Base-by-base conservation (phyloP, 2,329 filamentous ascomycete species). In the Diaporthe capsici region DNA sequence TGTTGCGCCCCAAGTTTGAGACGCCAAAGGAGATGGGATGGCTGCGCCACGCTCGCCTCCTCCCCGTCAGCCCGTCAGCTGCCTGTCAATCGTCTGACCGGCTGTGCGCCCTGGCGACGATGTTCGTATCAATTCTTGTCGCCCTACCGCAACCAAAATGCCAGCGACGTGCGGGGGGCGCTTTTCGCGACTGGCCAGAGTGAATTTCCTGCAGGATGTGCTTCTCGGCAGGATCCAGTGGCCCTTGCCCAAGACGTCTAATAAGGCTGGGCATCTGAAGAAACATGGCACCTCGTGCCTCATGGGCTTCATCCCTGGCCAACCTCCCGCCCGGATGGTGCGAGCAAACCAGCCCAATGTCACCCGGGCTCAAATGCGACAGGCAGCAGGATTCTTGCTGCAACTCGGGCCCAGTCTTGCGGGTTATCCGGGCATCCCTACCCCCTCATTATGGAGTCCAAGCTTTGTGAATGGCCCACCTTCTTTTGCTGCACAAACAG, bases 151-250 rank as follows among this genome's bases (percentile, higher is more conserved):
- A 28, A 12, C 34, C 65, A 39, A 39, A 42, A 70, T 55, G 34
- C 7, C 34, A 55, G 34, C 34, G 34, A 20, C 65, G 51, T 70
- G 65, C 49, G 22, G 31, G 65, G 47, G 47, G 8, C 7, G 47
- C 49, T 39, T 20, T 68, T 68, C 65, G 65, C 65, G 65, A 68
- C 65, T 68, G 65, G 65, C 17, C 65, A 68, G 47, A 68, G 65
- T 53, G 65, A 68, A 53, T 12, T 55, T 39, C 47, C 65, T 28
- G 47, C n/a, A 55, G 34, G 34, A 55, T 25, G 49, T 65, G 15
- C 34, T 28, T 31, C 34, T 70, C 49, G 65, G 47, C 34, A 55
- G 49, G 65, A 55, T 53, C 65, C 49, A 70, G 65, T 39, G 9
- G 65, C 47, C 65, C 49, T 49, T 70, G 65, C 65, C 65, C 49